phyloP scores from a whole-genome alignment of 495 filamentous ascomycete species.

The Jackrogersella minutella region DNA sequence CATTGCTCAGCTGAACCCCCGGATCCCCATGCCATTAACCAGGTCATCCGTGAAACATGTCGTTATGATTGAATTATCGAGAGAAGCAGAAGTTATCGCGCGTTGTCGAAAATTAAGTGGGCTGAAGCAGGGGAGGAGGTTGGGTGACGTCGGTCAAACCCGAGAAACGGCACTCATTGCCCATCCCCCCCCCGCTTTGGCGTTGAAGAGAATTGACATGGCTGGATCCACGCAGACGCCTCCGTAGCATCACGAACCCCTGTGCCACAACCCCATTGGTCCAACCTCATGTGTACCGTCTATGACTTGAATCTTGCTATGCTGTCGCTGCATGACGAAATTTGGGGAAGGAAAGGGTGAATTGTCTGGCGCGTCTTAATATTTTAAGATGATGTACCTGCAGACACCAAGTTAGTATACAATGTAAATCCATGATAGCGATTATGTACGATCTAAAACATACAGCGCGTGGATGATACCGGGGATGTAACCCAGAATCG shows the following conservation, averaged over 20 bases:
- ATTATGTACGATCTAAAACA: constrained; percentile 20
- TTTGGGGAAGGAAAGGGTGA: constrained; percentile 17
- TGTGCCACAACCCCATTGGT: constrained; percentile 25
- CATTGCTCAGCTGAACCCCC: constrained; percentile 19
- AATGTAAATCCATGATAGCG: not conserved
- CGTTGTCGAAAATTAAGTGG: constrained; percentile 18
- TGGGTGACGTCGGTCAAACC: constrained; percentile 35
- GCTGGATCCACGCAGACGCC: constrained; percentile 33
- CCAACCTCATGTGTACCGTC: constrained; percentile 19
- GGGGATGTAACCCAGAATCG: constrained; percentile 81
- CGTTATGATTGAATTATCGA: constrained; percentile 1
- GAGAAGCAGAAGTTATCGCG: no score
- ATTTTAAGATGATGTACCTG: constrained; percentile 60
- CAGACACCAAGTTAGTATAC: constrained; percentile 23
- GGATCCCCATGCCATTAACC: not conserved
- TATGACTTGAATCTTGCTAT: constrained; percentile 29
- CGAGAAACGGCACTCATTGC: constrained; percentile 11
- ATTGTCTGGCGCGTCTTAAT: constrained; percentile 42
- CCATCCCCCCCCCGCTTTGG: constrained; percentile 5
- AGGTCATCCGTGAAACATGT: constrained; percentile 2
- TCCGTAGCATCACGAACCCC: constrained; percentile 29
- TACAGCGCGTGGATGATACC: constrained; percentile 79
- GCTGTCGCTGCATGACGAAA: constrained; percentile 26
- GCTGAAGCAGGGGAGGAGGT: constrained; percentile 12
- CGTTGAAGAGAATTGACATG: constrained; percentile 12